These are phyloP conservation scores for Durio zibethinus DNA, from an alignment of 345 rosid genomes.

Conservation along the genomic window DNA sequence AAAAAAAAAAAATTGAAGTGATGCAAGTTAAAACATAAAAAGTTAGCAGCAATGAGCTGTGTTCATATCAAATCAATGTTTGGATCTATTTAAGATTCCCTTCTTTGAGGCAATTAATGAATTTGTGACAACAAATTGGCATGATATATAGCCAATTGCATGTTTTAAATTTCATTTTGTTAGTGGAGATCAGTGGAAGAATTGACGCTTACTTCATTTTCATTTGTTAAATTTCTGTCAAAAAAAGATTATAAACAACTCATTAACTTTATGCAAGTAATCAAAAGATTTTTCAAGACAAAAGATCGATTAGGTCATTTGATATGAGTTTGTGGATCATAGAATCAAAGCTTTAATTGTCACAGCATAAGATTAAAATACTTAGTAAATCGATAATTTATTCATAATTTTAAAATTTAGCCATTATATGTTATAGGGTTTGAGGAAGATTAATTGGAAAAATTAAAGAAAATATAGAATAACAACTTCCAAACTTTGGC, in stretches of 20 bases:
- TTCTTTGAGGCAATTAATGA: not conserved
- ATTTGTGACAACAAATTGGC: not conserved
- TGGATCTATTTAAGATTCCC: not conserved
- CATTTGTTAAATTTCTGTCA: not conserved
- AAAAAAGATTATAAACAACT: not conserved
- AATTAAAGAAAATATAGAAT: too few relatives aligned
- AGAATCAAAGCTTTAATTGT: too few relatives aligned
- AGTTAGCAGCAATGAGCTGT: not conserved
- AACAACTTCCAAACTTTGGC: too few relatives aligned
- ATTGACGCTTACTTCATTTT: not conserved
- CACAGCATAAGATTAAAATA: not conserved
- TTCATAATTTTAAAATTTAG: too few relatives aligned
- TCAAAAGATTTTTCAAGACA: not conserved
- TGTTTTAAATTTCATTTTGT: not conserved
- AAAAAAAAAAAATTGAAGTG: too few relatives aligned
- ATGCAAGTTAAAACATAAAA: too few relatives aligned
- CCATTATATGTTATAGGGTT: too few relatives aligned
- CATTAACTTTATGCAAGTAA: not conserved
- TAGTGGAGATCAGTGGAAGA: too few relatives aligned
- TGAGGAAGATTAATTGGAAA: too few relatives aligned
- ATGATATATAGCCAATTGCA: not conserved
- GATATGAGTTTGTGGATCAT: not conserved
- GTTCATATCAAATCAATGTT: not conserved
- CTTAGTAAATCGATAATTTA: not conserved
- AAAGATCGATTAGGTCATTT: not conserved